These are phyloP conservation scores for Areca catechu DNA, from an alignment of 176 grass and related monocot species.

Conservation along the genomic window DNA sequence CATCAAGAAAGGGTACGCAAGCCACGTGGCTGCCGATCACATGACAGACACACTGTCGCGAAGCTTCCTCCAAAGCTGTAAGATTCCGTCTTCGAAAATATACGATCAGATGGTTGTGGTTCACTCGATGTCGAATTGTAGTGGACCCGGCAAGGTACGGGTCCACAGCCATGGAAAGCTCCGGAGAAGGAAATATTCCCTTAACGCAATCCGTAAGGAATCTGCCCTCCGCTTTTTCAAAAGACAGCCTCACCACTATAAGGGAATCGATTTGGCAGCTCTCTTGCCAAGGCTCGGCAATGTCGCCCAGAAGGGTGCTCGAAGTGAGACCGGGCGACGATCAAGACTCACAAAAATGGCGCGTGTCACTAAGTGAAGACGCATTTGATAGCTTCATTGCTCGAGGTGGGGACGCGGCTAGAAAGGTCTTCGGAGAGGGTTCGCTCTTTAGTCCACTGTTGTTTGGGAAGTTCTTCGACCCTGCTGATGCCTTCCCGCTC, in stretches of 20 bases:
- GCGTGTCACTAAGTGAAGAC: conserved; percentile 63
- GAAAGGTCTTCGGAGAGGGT: conserved; percentile 64
- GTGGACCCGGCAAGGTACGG: no score
- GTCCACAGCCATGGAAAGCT: neutral
- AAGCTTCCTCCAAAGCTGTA: no score
- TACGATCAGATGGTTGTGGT: no score
- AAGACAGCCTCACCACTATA: neutral
- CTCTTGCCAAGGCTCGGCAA: conserved; percentile 9
- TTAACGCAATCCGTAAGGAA: neutral
- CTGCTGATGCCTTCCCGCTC: conserved; percentile 81
- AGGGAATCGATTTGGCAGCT: neutral
- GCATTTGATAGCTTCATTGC: conserved; percentile 43
- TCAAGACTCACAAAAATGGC: conserved; percentile 45
- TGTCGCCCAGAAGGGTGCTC: conserved; percentile 55
- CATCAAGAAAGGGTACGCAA: no score
- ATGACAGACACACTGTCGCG: no score
- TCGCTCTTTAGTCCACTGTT: conserved; percentile 74
- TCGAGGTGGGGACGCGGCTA: conserved; percentile 28
- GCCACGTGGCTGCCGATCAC: no score
- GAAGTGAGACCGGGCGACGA: conserved; percentile 45
- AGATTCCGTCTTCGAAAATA: no score
- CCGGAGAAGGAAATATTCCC: neutral
- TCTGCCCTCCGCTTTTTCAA: neutral
- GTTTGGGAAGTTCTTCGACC: conserved; percentile 96
- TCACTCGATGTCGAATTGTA: no score